Evolutionary conservation across 1,139 yeast genomes (phyloP).

Genomic region (Candida labiduridarum): DNA sequence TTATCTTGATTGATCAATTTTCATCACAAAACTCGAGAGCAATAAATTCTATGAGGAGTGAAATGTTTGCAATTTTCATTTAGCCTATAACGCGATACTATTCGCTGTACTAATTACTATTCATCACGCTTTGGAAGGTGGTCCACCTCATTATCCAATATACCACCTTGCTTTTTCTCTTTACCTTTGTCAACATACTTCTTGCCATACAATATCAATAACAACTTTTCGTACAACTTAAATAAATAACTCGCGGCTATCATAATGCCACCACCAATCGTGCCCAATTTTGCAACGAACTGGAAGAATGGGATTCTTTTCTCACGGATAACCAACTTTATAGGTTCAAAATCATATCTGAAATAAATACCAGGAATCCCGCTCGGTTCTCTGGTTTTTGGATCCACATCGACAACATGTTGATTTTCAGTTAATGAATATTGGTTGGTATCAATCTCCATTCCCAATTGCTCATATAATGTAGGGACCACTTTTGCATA

Average conservation of each 20-base stretch:
- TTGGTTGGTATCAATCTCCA: conserved; percentile 78
- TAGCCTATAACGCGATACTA: background rate
- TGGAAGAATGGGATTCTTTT: conserved; percentile 73
- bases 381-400: conserved; percentile 24
- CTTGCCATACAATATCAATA: conserved; percentile 50
- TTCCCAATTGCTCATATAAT: conserved; percentile 68
- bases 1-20: too few relatives aligned
- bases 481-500: conserved; percentile 86
- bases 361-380: conserved; percentile 79
- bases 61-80: too few relatives aligned
- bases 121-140: conserved; percentile 3
- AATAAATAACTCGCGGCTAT: conserved; percentile 55
- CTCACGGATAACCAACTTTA: conserved; percentile 70
- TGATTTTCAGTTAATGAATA: conserved; percentile 73
- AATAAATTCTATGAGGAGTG: too few relatives aligned
- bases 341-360: conserved; percentile 87
- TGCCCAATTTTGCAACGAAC: conserved; percentile 76
- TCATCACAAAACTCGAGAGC: too few relatives aligned
- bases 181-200: conserved; percentile 54
- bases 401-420: conserved; percentile 23
- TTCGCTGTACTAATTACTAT: background rate
- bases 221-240: conserved; percentile 49
- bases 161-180: conserved; percentile 50
- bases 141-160: conserved; percentile 16
- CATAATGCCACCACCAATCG: conserved; percentile 74